Percentiles rank a stretch among this genome's conserved stretches.
phyloP scores from a whole-genome alignment of 139 green algal genomes.

The Zygnema cylindricum region DNA sequence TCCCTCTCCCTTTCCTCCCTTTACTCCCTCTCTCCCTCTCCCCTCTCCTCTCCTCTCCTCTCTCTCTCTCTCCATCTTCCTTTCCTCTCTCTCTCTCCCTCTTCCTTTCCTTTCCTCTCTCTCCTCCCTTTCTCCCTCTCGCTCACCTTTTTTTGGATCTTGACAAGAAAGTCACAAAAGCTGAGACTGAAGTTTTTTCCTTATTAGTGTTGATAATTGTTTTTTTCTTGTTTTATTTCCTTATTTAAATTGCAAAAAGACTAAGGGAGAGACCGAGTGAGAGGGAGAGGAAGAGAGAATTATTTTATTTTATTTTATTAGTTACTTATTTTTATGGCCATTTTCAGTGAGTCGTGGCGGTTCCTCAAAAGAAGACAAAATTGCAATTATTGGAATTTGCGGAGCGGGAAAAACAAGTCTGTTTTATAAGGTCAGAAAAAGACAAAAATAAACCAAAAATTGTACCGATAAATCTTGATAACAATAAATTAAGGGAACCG shows the following conservation, averaged over 20 bases:
- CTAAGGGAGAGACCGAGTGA: too few relatives aligned
- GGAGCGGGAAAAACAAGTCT: conserved; percentile 55
- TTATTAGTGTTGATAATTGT: not conserved
- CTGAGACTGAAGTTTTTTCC: conserved; percentile 39
- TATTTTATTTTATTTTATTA: not conserved
- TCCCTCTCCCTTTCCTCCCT: not conserved
- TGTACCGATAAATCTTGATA: not conserved
- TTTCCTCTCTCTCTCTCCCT: not conserved
- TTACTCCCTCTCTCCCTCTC: not conserved
- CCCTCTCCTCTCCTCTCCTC: not conserved
- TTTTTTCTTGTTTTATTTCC: not conserved
- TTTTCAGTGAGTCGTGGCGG: not conserved
- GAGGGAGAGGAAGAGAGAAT: too few relatives aligned
- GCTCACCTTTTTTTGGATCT: not conserved
- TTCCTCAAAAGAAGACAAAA: conserved; percentile 26
- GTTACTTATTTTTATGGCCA: not conserved
- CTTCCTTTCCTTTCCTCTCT: not conserved
- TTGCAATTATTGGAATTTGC: conserved; percentile 47
- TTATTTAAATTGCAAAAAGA: too few relatives aligned
- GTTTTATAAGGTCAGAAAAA: conserved; percentile 44
- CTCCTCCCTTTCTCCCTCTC: not conserved
- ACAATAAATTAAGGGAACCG: too few relatives aligned
- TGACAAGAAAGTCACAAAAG: conserved; percentile 84
- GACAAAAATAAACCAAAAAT: not conserved
- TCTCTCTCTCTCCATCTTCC: not conserved